Evolutionary conservation across 345 rosid genomes (phyloP).

Genomic region (Aegle marmelos): DNA sequence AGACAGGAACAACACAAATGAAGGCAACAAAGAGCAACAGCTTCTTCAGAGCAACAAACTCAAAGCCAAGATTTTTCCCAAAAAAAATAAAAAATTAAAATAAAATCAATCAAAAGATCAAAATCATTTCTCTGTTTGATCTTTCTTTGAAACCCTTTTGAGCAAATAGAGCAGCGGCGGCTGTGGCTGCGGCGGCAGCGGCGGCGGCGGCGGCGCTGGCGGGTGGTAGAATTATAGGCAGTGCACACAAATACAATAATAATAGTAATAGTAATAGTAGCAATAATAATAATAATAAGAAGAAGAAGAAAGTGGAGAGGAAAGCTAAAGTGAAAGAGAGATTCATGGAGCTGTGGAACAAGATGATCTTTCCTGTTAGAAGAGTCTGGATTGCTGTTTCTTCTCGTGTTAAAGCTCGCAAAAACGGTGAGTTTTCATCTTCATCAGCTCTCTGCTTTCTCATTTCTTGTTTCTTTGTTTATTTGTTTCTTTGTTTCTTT

Average conservation of each 20-base stretch:
- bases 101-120: no score
- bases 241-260: not conserved
- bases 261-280: not conserved
- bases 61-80: no score
- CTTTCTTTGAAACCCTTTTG: no score
- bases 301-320: constrained; percentile 15
- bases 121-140: no score
- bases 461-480: no score
- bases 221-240: constrained; percentile 3
- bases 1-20: no score
- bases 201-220: not conserved
- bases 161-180: no score
- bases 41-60: no score
- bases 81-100: no score
- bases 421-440: constrained; percentile 33
- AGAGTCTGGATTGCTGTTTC: constrained; percentile 49
- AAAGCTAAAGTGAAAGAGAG: constrained; percentile 11
- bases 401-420: constrained; percentile 44
- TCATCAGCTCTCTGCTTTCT: not conserved
- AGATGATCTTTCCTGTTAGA: constrained; percentile 54
- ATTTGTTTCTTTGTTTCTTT: no score
- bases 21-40: no score
- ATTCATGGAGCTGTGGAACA: constrained; percentile 52
- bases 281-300: not conserved
- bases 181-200: no score